Percentiles rank a stretch among this genome's conserved stretches.
phyloP scores from a whole-genome alignment of 1,139 yeast genomes.

The Geotrichum cucujoidarum region DNA sequence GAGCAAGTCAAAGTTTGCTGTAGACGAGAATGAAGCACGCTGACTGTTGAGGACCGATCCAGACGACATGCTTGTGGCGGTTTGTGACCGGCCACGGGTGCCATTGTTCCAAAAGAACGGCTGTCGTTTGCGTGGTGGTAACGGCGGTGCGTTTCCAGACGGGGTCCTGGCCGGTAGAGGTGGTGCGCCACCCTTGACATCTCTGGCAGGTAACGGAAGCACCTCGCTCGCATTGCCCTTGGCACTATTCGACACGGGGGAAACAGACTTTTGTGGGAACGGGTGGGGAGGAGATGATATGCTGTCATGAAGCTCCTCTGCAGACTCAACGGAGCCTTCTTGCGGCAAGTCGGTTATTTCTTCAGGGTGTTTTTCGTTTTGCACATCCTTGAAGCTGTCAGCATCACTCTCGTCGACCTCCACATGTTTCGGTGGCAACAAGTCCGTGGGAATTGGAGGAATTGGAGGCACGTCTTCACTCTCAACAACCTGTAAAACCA shows the following conservation, averaged over 20 bases:
- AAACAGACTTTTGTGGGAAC: not conserved
- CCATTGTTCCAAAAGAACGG: conserved; percentile 34
- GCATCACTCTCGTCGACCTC: conserved; percentile 7
- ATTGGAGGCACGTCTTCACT: no score
- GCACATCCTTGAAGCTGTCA: conserved; percentile 12
- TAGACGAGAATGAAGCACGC: conserved; percentile 24
- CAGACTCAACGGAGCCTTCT: not conserved
- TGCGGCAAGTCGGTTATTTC: not conserved
- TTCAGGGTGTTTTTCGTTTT: not conserved
- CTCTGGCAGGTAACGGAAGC: not conserved
- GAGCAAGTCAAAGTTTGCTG: conserved; percentile 44
- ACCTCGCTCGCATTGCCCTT: not conserved
- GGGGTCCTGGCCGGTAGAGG: conserved; percentile 21
- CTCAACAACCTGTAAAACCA: no score
- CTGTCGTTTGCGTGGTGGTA: conserved; percentile 34
- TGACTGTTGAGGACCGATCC: conserved; percentile 25
- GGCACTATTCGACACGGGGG: not conserved
- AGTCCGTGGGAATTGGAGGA: not conserved
- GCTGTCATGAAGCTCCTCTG: not conserved
- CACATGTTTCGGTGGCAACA: not conserved
- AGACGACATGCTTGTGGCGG: conserved; percentile 16
- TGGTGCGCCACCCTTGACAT: conserved; percentile 10
- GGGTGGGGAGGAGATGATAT: not conserved
- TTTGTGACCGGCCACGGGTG: conserved; percentile 22
- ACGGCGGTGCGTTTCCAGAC: conserved; percentile 25